These are phyloP conservation scores for Yamadazyma aaseri DNA, from an alignment of 1,139 yeast species.

Conservation along the genomic window DNA sequence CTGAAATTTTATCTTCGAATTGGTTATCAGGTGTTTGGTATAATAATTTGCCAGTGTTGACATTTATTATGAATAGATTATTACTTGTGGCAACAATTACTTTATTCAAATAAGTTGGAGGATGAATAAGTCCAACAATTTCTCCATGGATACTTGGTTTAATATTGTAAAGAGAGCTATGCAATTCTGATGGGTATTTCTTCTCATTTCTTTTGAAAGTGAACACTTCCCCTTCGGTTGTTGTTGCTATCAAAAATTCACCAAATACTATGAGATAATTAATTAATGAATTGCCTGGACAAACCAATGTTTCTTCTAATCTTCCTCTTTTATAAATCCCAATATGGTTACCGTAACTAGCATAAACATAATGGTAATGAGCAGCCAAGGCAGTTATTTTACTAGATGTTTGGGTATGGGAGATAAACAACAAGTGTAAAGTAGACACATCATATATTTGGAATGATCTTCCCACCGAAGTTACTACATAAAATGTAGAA, in stretches of 20 bases:
- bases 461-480: conserved; percentile 86
- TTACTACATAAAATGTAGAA: conserved; percentile 79
- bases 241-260: conserved; percentile 63
- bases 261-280: conserved; percentile 68
- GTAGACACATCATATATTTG: conserved; percentile 94
- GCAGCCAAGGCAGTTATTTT: conserved; percentile 73
- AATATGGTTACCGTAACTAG: conserved; percentile 67
- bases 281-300: conserved; percentile 37
- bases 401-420: conserved; percentile 70
- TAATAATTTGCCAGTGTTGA: conserved; percentile 74
- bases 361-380: conserved; percentile 82
- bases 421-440: conserved; percentile 81
- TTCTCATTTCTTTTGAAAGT: conserved; percentile 59
- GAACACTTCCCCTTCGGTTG: conserved; percentile 53
- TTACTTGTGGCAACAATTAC: conserved; percentile 72
- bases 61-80: conserved; percentile 63
- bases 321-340: conserved; percentile 85
- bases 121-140: conserved; percentile 70
- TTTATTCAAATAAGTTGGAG: conserved; percentile 91
- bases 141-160: conserved; percentile 61
- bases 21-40: conserved; percentile 53
- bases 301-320: conserved; percentile 54
- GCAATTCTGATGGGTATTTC: conserved; percentile 60
- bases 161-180: conserved; percentile 58
- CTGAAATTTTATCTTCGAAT: conserved; percentile 50